A percentile compares a stretch with the other conserved stretches of the same genome.
These are phyloP conservation scores for Rubia yunnanensis DNA, from an alignment of 257 asterid genomes.

Conservation along the genomic window DNA sequence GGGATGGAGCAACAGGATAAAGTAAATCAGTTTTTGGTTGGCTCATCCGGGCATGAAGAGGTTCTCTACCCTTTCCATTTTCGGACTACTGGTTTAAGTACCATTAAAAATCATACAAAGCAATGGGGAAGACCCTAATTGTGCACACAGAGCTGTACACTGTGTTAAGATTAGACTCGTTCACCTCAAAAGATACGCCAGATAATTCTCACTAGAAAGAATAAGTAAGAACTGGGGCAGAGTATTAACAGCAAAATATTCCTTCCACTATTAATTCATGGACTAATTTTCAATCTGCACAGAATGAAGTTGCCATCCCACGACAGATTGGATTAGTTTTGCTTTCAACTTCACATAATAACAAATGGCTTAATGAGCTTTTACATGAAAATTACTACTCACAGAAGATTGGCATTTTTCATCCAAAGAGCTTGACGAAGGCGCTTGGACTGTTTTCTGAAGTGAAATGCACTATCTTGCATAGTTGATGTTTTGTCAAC, in stretches of 20 bases:
- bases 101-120: not conserved
- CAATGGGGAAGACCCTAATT: not conserved
- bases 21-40: not conserved
- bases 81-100: not conserved
- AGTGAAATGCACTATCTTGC: constrained; percentile 98
- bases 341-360: not conserved
- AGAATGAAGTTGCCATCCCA: not conserved
- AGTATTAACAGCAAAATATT: not conserved
- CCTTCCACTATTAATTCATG: not conserved
- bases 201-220: not conserved
- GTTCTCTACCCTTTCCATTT: not conserved
- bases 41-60: not conserved
- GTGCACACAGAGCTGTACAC: constrained; percentile 1
- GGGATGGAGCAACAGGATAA: not conserved
- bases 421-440: constrained; percentile 92
- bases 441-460: constrained; percentile 94
- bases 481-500: constrained; percentile 95
- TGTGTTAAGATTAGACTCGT: not conserved
- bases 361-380: not conserved
- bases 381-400: constrained; percentile 24
- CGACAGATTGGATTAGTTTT: not conserved
- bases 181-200: not conserved
- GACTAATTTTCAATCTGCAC: not conserved
- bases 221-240: not conserved
- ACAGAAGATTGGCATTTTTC: constrained; percentile 97